Evolutionary conservation across 164 flowering plant genomes (phyloP).

Genomic region (Malania oleifera): DNA sequence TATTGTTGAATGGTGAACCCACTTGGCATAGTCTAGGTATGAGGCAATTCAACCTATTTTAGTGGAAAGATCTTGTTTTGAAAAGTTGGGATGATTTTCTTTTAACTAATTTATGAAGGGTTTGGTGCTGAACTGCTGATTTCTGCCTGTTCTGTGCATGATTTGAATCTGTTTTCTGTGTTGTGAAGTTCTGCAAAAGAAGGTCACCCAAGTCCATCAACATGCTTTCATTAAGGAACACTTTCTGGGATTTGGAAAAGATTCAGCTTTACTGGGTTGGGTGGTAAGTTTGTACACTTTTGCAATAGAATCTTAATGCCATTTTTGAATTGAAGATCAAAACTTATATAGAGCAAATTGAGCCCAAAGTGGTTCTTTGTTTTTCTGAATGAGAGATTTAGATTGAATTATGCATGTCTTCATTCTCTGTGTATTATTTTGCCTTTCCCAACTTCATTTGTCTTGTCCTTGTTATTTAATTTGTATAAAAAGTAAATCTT

Average conservation of each 20-base stretch:
- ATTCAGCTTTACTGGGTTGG: constrained; percentile 50
- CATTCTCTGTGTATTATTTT: background rate
- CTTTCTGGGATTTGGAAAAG: constrained; percentile 49
- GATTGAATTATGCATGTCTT: background rate
- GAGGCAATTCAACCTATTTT: too few relatives aligned
- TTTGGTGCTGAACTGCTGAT: too few relatives aligned
- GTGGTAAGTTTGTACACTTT: constrained; percentile 35
- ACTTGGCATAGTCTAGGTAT: too few relatives aligned
- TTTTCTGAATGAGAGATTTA: background rate
- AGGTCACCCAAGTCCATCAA: constrained; percentile 2
- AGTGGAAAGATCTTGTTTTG: too few relatives aligned
- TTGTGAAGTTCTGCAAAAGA: background rate
- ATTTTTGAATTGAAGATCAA: background rate
- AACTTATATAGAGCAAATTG: background rate
- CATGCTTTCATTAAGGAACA: constrained; percentile 5
- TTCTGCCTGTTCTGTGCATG: background rate
- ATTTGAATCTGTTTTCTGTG: background rate
- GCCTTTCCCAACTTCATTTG: too few relatives aligned
- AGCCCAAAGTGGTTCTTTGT: background rate
- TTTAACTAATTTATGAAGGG: background rate
- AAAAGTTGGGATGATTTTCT: background rate
- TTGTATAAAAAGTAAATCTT: too few relatives aligned
- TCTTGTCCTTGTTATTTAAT: too few relatives aligned
- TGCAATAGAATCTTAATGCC: background rate
- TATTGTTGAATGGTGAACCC: too few relatives aligned